Percentiles rank a stretch among this genome's conserved stretches.
phyloP scores from a whole-genome alignment of 352 stramenopile genomes.

The Hyaloperonospora brassicae region DNA sequence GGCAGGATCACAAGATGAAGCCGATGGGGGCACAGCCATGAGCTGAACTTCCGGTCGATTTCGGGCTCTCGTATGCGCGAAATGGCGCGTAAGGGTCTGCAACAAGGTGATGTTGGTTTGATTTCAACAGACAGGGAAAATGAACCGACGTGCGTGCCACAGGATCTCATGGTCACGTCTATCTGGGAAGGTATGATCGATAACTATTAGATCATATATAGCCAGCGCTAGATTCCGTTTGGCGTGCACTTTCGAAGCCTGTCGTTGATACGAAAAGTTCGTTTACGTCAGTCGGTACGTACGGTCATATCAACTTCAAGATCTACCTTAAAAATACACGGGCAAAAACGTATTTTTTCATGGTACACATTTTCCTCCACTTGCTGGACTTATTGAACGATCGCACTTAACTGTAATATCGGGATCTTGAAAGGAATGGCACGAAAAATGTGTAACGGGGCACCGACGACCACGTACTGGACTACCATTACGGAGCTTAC shows the following conservation, averaged over 20 bases:
- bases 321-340: slow-evolving; percentile 62
- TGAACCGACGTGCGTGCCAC: slow-evolving; percentile 89
- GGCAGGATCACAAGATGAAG: slow-evolving; percentile 97
- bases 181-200: slow-evolving; percentile 98
- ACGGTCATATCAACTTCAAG: slow-evolving; percentile 69
- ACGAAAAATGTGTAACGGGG: no score
- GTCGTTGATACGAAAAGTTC: slow-evolving; percentile 34
- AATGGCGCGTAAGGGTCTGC: slow-evolving; percentile 91
- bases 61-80: slow-evolving; percentile 95
- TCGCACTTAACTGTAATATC: slow-evolving; percentile 93
- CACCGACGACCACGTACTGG: no score
- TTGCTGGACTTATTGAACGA: slow-evolving; percentile 35
- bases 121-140: slow-evolving; percentile 69
- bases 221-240: slow-evolving; percentile 67
- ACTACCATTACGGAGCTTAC: no score
- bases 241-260: slow-evolving; percentile 52
- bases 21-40: slow-evolving; percentile 85
- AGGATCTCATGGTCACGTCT: slow-evolving; percentile 97
- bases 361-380: slow-evolving; percentile 96
- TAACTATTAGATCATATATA: slow-evolving; percentile 96
- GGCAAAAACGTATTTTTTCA: slow-evolving; percentile 85
- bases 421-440: slow-evolving; percentile 97
- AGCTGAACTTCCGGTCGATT: slow-evolving; percentile 97
- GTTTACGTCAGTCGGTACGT: slow-evolving; percentile 56
- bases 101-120: slow-evolving; percentile 76